A percentile compares a stretch with the other conserved stretches of the same genome.
Evolutionary conservation across 768 basidiomycete species (phyloP).

Genomic region (Kwoniella dejecticola): DNA sequence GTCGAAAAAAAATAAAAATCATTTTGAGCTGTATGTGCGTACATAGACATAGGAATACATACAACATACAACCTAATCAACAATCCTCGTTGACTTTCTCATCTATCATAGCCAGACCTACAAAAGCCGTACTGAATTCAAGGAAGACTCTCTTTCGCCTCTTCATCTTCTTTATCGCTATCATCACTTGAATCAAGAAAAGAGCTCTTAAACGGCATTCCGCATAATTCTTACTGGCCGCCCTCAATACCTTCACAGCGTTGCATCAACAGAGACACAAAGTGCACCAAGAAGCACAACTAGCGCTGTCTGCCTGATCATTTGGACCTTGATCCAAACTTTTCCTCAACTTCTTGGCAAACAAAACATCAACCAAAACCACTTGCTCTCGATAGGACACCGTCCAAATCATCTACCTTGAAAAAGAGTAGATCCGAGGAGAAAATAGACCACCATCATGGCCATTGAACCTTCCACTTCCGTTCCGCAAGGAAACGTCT

Average conservation of each 20-base stretch:
- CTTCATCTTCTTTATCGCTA: neutral
- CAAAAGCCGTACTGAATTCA: slow-evolving; percentile 10
- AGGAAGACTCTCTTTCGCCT: slow-evolving; percentile 2
- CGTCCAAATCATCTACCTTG: too few relatives aligned
- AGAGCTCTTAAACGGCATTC: slow-evolving; percentile 9
- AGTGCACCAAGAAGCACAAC: too few relatives aligned
- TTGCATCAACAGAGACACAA: too few relatives aligned
- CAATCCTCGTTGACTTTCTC: slow-evolving; percentile 1
- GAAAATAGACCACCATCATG: slow-evolving; percentile 1
- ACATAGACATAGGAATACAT: neutral
- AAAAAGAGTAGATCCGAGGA: neutral
- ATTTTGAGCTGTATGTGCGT: neutral
- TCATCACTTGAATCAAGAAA: neutral
- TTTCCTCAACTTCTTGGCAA: too few relatives aligned
- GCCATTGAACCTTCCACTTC: slow-evolving; percentile 18
- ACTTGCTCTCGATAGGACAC: too few relatives aligned
- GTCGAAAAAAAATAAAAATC: slow-evolving; percentile 5
- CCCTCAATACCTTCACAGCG: neutral
- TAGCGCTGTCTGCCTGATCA: too few relatives aligned
- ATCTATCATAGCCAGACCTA: neutral
- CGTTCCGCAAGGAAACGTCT: slow-evolving; percentile 1
- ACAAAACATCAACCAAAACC: too few relatives aligned
- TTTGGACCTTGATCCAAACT: too few relatives aligned
- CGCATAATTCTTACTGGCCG: neutral
- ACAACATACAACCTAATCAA: too few relatives aligned